These are phyloP conservation scores for Terfezia claveryi DNA, from an alignment of 495 filamentous ascomycete species.

Conservation along the genomic window DNA sequence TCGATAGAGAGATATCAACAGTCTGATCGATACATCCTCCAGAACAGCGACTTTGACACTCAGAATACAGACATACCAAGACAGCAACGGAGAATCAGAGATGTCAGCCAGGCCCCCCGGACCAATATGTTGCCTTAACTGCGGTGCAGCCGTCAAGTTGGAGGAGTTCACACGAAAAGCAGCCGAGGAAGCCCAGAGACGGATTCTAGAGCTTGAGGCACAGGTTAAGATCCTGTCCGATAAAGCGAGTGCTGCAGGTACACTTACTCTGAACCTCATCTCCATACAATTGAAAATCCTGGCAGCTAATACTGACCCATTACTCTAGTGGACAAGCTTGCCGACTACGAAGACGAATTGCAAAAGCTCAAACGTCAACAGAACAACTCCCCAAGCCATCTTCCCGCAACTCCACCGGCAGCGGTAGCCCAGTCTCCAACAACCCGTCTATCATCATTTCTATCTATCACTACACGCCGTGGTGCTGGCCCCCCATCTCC, in stretches of 20 bases:
- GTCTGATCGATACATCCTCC: too few relatives aligned
- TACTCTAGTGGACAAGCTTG: conserved; percentile 37
- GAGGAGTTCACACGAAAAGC: too few relatives aligned
- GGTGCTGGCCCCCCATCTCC: conserved; percentile 17
- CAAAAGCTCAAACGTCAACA: conserved; percentile 32
- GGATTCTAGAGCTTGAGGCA: conserved; percentile 60
- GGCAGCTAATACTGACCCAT: background rate
- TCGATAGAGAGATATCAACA: too few relatives aligned
- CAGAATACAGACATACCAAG: too few relatives aligned
- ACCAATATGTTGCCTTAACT: conserved; percentile 9
- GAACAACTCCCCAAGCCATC: conserved; percentile 5
- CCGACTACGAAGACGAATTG: conserved; percentile 88
- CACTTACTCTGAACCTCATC: conserved; percentile 15
- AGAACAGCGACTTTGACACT: too few relatives aligned
- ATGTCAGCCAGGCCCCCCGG: too few relatives aligned
- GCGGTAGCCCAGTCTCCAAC: conserved; percentile 22
- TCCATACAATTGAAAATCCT: conserved; percentile 1
- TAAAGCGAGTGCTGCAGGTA: conserved; percentile 58
- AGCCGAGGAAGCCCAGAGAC: conserved; percentile 31
- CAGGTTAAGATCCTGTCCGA: conserved; percentile 52
- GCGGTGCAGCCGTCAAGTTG: conserved; percentile 5
- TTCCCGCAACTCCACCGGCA: conserved; percentile 11
- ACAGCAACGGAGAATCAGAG: too few relatives aligned
- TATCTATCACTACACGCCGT: conserved; percentile 24
- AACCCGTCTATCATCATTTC: conserved; percentile 40